Conservation (phyloP, 495 filamentous ascomycete genomes). For the Penicillium flavigenum region DNA sequence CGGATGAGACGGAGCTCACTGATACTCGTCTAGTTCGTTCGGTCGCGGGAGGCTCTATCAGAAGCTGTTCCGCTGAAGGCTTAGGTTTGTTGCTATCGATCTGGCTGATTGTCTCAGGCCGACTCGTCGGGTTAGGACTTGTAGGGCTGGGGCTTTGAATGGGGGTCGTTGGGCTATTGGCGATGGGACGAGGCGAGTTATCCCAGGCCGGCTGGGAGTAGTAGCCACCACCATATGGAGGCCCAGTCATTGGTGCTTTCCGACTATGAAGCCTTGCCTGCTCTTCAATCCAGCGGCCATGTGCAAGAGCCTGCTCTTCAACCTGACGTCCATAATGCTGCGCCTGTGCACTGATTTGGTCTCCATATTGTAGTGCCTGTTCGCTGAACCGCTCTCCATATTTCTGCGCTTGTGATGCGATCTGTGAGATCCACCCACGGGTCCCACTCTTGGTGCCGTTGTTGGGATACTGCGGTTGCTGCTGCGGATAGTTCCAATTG, state of each 20-base stretch:
- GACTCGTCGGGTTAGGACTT: slow-evolving; percentile 2
- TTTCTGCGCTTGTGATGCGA: slow-evolving; percentile 43
- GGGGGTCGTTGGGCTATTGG: background rate
- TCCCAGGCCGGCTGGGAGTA: slow-evolving; percentile 14
- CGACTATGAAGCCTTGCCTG: slow-evolving; percentile 36
- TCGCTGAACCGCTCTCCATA: slow-evolving; percentile 46
- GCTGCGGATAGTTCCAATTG: slow-evolving; percentile 26
- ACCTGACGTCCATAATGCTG: slow-evolving; percentile 42
- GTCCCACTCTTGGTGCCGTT: slow-evolving; percentile 31
- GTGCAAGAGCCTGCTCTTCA: slow-evolving; percentile 44
- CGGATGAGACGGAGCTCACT: slow-evolving; percentile 37
- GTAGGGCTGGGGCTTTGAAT: slow-evolving; percentile 7
- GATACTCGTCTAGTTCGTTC: slow-evolving; percentile 37
- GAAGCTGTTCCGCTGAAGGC: background rate
- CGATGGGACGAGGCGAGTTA: background rate
- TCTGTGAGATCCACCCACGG: slow-evolving; percentile 37
- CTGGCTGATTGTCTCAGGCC: background rate
- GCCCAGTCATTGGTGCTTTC: slow-evolving; percentile 18
- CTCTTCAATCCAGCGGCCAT: slow-evolving; percentile 45
- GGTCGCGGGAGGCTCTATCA: background rate
- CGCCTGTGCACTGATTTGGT: slow-evolving; percentile 44
- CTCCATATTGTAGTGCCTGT: slow-evolving; percentile 44
- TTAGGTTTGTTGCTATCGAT: background rate
- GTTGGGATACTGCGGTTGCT: slow-evolving; percentile 29
- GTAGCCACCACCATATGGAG: background rate